Evolutionary conservation across 2,329 filamentous ascomycete species (phyloP), one percentile per base, ranked within the genome.

Genomic region (Penicillium sp.): DNA sequence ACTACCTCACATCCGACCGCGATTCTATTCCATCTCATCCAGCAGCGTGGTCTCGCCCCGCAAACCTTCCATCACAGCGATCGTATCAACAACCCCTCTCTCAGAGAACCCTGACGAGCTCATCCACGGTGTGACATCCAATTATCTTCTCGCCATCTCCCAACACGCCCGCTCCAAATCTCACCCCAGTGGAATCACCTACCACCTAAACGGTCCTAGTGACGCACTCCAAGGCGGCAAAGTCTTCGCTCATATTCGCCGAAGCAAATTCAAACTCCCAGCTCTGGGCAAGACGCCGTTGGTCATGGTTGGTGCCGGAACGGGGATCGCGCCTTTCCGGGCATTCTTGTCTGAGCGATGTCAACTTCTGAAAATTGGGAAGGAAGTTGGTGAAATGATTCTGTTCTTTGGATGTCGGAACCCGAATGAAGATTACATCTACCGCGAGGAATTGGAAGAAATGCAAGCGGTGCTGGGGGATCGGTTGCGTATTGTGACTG

Each of bases 231-330:
- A 94, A 66, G 91, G 91, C 57, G 86, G 94, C 50, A 91, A 93
- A 71, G 86, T 96, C 15, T 92, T 93, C 10, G 90, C 96, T 4
- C 92, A 97, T 72, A 87, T 97, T 58, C 90, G 93, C 63, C 91
- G 95, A 76, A 96, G 92, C 65, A 96, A 96, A 79, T 97, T 97
- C 85, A 96, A 96, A 80, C 86, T 97, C 13, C 93, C 93, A 1
- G 57, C 72, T 8, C 60, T 64, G 0, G 59, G 68, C 33, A 67
- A 65, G 37, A 77, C 72, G 0, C 83, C 82, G 0, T 68, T 86
- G 10, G 73, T 86, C 50, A 81, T 84, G 78, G 71, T 84, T 9
- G 80, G 73, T 4, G 73, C 81, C 0, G 82, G 82, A 1, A 83
- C 80, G 0, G 81, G 81, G 4, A 68, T 83, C 17, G 81, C 81